These are phyloP conservation scores for Yamadazyma oceani DNA, from an alignment of 1,139 yeast species.

Conservation along the genomic window DNA sequence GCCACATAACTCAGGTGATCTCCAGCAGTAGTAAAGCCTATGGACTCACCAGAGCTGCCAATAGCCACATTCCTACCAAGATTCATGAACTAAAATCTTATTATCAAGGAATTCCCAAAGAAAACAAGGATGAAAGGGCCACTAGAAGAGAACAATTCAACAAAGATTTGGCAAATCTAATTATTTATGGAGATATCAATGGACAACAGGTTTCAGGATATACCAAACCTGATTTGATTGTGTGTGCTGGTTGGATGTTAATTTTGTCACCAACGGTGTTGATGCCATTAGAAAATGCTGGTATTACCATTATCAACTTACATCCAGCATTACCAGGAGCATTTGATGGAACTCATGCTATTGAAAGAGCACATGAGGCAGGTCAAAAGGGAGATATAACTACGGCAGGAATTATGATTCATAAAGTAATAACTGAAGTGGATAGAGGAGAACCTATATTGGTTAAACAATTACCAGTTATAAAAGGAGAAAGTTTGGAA, in stretches of 20 bases:
- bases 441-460: conserved; percentile 90
- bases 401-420: conserved; percentile 96
- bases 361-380: conserved; percentile 93
- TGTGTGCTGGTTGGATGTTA: conserved; percentile 99
- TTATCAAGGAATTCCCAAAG: conserved; percentile 72
- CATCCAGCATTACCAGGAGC: conserved; percentile 98
- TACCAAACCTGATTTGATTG: conserved; percentile 73
- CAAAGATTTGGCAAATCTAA: conserved; percentile 67
- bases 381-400: conserved; percentile 78
- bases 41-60: conserved; percentile 76
- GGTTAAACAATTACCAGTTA: conserved; percentile 72
- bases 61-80: conserved; percentile 65
- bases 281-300: conserved; percentile 57
- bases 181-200: conserved; percentile 48
- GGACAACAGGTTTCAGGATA: conserved; percentile 29
- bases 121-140: conserved; percentile 53
- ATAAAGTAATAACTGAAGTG: conserved; percentile 89
- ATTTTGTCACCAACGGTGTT: conserved; percentile 79
- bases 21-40: conserved; percentile 83
- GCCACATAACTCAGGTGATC: conserved; percentile 68
- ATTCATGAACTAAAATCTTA: conserved; percentile 74
- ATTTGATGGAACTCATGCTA: conserved; percentile 96
- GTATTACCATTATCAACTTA: conserved; percentile 79
- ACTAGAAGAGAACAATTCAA: conserved; percentile 71
- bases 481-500: conserved; percentile 72